Conservation (phyloP, 768 basidiomycete species). For the Pilatotrama ljubarskyi region DNA sequence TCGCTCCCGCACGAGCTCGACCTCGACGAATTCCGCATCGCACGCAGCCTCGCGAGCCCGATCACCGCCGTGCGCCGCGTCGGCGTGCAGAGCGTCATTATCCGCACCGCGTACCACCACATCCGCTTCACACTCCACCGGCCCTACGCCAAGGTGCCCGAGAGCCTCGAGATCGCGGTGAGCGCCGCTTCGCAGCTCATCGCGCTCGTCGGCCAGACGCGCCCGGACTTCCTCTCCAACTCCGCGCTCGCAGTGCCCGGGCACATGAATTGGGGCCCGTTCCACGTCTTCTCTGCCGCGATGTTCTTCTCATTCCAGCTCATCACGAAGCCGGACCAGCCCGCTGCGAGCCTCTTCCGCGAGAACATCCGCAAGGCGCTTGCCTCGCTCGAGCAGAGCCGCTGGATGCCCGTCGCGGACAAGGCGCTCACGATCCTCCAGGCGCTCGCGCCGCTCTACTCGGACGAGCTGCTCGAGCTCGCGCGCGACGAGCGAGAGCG, state of each 20-base stretch:
- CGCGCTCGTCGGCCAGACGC: slow-evolving; percentile 71
- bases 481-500: slow-evolving; percentile 54
- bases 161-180: slow-evolving; percentile 71
- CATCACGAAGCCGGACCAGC: slow-evolving; percentile 77
- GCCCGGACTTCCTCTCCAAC: slow-evolving; percentile 70
- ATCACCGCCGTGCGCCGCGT: slow-evolving; percentile 59
- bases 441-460: slow-evolving; percentile 73
- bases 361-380: slow-evolving; percentile 72
- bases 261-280: slow-evolving; percentile 83
- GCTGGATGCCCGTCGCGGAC: slow-evolving; percentile 67
- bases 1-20: slow-evolving; percentile 72
- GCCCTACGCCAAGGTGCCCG: slow-evolving; percentile 55
- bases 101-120: slow-evolving; percentile 75
- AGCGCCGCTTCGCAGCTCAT: slow-evolving; percentile 77
- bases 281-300: slow-evolving; percentile 82
- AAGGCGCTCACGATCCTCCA: slow-evolving; percentile 72
- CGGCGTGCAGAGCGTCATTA: slow-evolving; percentile 81
- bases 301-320: slow-evolving; percentile 94
- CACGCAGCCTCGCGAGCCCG: slow-evolving; percentile 67
- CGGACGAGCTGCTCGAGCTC: slow-evolving; percentile 57
- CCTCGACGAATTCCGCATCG: slow-evolving; percentile 74
- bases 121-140: slow-evolving; percentile 85
- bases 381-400: slow-evolving; percentile 62
- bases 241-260: slow-evolving; percentile 68
- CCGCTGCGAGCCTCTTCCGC: slow-evolving; percentile 75